Evolutionary conservation across 202 grass and related monocot genomes (phyloP), one percentile per base, ranked within the genome.

Genomic region (Thinopyrum obtusiflorum): DNA sequence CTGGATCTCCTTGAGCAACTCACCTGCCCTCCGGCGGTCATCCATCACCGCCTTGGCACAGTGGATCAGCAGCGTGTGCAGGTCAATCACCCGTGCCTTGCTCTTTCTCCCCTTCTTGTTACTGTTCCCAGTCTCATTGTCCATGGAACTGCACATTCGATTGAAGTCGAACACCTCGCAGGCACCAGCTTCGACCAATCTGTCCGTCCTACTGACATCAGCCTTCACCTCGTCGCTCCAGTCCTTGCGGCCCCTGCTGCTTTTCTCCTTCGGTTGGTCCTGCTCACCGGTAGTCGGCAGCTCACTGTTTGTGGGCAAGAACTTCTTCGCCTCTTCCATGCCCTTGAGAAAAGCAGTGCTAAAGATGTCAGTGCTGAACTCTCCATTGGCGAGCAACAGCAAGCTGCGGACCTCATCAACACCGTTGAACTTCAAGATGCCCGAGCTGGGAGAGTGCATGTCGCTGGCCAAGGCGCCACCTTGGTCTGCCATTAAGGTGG

Each of bases 1-100:
- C 53, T 72, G 79, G 60, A 97, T 91, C 82, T 93, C 85, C 65
- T 83, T 86, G 8, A 97, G 74, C 59, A 97, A 62, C 28, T 93
- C 83, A 27, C 36, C 31, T 8, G 91, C 87, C 27, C 80, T 88
- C 9, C 44, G 49, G 26, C 65, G 73, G 29, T 90, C 86, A 47
- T 92, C 91, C 0, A 55, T 92, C 33, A 90, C 89, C 14, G 89
- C 85, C 78, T 88, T 82, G 60, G 91, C 88, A 2, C 88, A 93
- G 46, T 93, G 82, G 78, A 88, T 82, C 51, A 93, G 77, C 70
- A 90, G 59, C 4, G 85, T 93, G 84, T 68, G 72, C 76, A 93
- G 46, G 69, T 93, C 91, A 42, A 89, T 49, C 11, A 73, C 85
- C 27, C 68, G 67, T 12, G 61, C 63, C 12, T 29, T 61, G 11